Evolutionary conservation across 1,284 basidiomycete genomes (phyloP).

Genomic region (Ceratobasidium sp.): DNA sequence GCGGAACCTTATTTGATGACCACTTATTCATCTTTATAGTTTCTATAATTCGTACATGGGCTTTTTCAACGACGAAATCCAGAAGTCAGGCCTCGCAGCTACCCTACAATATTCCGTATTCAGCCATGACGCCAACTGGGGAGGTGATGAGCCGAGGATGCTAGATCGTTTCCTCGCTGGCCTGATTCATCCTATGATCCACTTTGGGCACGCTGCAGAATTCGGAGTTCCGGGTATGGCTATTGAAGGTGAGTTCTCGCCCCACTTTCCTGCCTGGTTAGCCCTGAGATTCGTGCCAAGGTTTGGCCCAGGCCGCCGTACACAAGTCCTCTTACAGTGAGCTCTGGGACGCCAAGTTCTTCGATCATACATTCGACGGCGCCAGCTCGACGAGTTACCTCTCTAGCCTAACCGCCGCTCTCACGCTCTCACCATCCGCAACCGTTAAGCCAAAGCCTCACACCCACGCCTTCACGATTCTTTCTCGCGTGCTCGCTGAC

Average conservation of each 20-base stretch:
- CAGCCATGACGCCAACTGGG: conserved; percentile 66
- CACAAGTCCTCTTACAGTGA: conserved; percentile 52
- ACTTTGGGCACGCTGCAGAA: conserved; percentile 73
- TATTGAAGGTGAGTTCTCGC: conserved; percentile 66
- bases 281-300: conserved; percentile 49
- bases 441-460: conserved; percentile 18
- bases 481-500: conserved; percentile 44
- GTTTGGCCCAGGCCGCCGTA: conserved; percentile 58
- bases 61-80: conserved; percentile 67
- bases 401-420: background rate
- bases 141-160: conserved; percentile 64
- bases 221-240: conserved; percentile 73
- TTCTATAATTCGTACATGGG: conserved; percentile 70
- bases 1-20: background rate
- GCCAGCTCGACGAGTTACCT: conserved; percentile 43
- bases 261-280: background rate
- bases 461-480: conserved; percentile 43
- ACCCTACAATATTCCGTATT: conserved; percentile 72
- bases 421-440: background rate
- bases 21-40: conserved; percentile 55
- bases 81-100: conserved; percentile 60
- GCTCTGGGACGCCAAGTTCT: conserved; percentile 45
- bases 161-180: conserved; percentile 70
- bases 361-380: conserved; percentile 53
- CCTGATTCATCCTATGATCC: conserved; percentile 75